A percentile compares a stretch with the other conserved stretches of the same genome.
Conservation (phyloP, 345 rosid species). For the Lepidium didymum region DNA sequence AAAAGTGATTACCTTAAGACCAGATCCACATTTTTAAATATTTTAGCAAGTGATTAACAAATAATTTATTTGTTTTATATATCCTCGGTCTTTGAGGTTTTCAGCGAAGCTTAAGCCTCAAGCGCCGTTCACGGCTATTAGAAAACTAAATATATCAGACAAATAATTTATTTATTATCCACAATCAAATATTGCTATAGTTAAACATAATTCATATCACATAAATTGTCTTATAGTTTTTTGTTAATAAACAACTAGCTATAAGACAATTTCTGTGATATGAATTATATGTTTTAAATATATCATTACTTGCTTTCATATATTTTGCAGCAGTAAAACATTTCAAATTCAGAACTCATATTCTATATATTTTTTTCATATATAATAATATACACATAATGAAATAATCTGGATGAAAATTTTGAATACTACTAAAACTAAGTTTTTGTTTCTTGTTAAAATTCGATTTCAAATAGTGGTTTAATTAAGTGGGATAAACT, state of each 20-base stretch:
- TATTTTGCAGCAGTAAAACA: too few species aligned
- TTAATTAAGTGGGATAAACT: too few species aligned
- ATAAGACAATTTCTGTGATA: too few species aligned
- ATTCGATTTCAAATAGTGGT: too few species aligned
- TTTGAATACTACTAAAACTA: background rate
- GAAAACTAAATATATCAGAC: constrained; percentile 16
- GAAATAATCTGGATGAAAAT: background rate
- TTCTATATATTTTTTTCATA: too few species aligned
- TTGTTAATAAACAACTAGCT: too few species aligned
- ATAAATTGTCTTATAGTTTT: background rate
- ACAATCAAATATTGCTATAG: background rate
- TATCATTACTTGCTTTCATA: too few species aligned
- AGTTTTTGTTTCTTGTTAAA: too few species aligned
- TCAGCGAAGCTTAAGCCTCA: constrained; percentile 33
- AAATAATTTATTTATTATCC: background rate
- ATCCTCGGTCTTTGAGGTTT: constrained; percentile 30
- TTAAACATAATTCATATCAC: background rate
- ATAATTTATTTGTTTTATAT: constrained; percentile 11
- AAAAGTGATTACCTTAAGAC: background rate
- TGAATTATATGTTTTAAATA: too few species aligned
- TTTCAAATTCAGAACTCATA: too few species aligned
- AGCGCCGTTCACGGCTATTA: constrained; percentile 32
- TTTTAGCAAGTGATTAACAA: background rate
- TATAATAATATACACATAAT: too few species aligned
- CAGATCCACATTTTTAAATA: constrained; percentile 3